phyloP scores from a whole-genome alignment of 75 land plant genomes.

The Adiantum capillusveneris region DNA sequence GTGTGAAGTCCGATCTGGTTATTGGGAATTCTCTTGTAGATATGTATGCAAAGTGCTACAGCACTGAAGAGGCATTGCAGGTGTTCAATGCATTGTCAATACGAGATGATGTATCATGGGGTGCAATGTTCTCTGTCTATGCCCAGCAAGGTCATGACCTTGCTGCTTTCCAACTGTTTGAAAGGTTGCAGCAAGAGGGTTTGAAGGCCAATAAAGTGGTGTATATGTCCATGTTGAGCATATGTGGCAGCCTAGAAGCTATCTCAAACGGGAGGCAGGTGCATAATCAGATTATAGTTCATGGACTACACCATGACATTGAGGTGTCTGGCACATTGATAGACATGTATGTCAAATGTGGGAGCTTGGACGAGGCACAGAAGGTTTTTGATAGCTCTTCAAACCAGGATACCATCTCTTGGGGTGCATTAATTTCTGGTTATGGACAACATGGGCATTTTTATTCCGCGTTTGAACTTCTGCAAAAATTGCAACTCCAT shows the following conservation, averaged over 20 bases:
- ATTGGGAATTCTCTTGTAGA: conserved; percentile 11
- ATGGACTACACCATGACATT: not conserved
- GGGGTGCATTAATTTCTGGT: conserved; percentile 14
- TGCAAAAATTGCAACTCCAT: not conserved
- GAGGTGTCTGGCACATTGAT: conserved; percentile 4
- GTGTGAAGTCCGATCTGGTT: conserved; percentile 4
- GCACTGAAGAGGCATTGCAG: conserved; percentile 4
- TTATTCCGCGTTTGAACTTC: not conserved
- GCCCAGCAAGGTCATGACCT: conserved; percentile 6
- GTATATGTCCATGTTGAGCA: not conserved
- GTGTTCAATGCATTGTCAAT: conserved; percentile 5
- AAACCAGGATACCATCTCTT: conserved; percentile 5
- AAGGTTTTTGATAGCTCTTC: conserved; percentile 4
- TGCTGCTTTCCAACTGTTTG: not conserved
- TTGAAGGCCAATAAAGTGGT: not conserved
- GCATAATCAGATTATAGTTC: not conserved
- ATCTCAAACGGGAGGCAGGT: conserved; percentile 1
- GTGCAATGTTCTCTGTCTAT: conserved; percentile 10
- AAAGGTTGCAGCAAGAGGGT: not conserved
- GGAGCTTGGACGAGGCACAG: conserved; percentile 8
- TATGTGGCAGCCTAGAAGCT: conserved; percentile 5
- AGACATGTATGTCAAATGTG: conserved; percentile 19
- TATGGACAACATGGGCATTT: conserved; percentile 13
- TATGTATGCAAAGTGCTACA: conserved; percentile 19
- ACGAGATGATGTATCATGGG: conserved; percentile 10